Base-by-base conservation (phyloP, 2,329 filamentous ascomycete genomes). In the Colletotrichum kahawae region DNA sequence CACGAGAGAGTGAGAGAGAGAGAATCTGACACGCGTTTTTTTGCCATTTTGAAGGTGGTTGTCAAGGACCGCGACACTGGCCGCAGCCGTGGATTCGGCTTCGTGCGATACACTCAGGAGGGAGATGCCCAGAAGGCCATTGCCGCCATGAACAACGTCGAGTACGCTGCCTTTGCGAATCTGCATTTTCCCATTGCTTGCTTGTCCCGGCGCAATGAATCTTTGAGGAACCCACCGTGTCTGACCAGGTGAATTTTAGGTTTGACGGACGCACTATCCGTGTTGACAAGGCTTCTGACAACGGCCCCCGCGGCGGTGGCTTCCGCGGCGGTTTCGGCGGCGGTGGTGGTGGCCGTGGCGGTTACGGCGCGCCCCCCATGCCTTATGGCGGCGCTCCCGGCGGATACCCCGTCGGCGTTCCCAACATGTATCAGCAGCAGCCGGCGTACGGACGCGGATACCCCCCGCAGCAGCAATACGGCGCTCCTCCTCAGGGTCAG, bases 51-150 rank as follows among this genome's bases (percentile, higher is more conserved):
- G 27, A 82, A 98, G 96, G 95, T 98, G 77, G 96, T 99, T 79
- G 96, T 98, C 81, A 98, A 98, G 88, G 96, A 99, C 85, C 95
- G 96, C 82, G 96, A 98, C 83, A 98, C 96, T 82, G 95, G 95
- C 81, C 95, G 96, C 85, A 98, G 96, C 90, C 95, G 97, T 85
- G 97, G 97, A 76, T 99, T 98, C 84, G 97, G 97, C 63, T 98
- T 98, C 85, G 96, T 99, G 78, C 94, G 96, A 80, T 99, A 96
- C 87, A 87, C 91, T 67, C 92, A 92, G 78, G 95, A 96, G 78
- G 86, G 88, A 60, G 94, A 96, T 84, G 95, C 95, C 77, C 92
- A 95, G 81, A 90, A 90, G 78, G 95, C 95, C 57, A 96, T 96
- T 83, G 85, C 88, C 60, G 88, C 88, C 78, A 96, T 97, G 95